A percentile compares a stretch with the other conserved stretches of the same genome.
These are phyloP conservation scores for Plasmodium cynomolgi DNA, from an alignment of 169 alveolate species.

Conservation along the genomic window DNA sequence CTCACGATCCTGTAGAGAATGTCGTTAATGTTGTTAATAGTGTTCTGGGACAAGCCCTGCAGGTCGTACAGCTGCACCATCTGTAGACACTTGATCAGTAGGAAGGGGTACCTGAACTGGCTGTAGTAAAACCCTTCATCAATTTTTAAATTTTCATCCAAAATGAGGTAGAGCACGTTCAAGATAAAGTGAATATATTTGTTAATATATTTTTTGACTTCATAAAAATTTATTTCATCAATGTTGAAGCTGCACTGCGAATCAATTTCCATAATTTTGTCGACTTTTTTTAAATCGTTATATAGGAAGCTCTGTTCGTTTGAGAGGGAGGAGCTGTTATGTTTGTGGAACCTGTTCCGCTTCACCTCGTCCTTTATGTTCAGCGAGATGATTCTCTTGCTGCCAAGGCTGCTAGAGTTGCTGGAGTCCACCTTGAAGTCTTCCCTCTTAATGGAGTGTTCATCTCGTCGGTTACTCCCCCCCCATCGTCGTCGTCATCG, in stretches of 20 bases:
- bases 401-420: background rate
- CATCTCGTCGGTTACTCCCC: background rate
- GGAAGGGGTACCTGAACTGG: slow-evolving; percentile 46
- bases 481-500: slow-evolving; percentile 3
- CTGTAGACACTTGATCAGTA: slow-evolving; percentile 49
- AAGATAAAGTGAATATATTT: slow-evolving; percentile 51
- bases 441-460: background rate
- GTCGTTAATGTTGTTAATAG: slow-evolving; percentile 52
- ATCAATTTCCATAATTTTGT: slow-evolving; percentile 52
- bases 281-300: slow-evolving; percentile 45
- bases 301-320: slow-evolving; percentile 43
- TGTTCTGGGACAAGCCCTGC: slow-evolving; percentile 16
- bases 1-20: slow-evolving; percentile 15
- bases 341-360: background rate
- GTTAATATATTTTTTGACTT: slow-evolving; percentile 42
- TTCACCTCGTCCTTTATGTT: slow-evolving; percentile 42
- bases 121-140: slow-evolving; percentile 53
- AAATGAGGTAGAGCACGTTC: slow-evolving; percentile 23
- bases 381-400: slow-evolving; percentile 4
- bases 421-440: background rate
- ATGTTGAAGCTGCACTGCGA: slow-evolving; percentile 50
- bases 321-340: background rate
- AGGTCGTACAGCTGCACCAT: slow-evolving; percentile 55
- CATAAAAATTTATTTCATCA: slow-evolving; percentile 48
- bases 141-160: slow-evolving; percentile 60